phyloP scores from a whole-genome alignment of 768 basidiomycete species.

The Lactarius tabidus region DNA sequence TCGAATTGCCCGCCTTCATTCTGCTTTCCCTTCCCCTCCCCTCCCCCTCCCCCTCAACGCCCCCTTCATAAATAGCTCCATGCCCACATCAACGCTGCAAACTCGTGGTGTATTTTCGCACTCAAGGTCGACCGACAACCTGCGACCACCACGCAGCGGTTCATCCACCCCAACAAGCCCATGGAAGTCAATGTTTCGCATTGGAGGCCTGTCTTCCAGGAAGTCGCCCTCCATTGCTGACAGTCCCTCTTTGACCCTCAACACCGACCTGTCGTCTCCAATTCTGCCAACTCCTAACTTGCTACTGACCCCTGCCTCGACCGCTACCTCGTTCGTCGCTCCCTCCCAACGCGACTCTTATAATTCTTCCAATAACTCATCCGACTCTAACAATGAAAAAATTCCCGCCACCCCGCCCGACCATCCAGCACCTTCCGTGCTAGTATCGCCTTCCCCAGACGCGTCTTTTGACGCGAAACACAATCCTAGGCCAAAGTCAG shows the following conservation, averaged over 20 bases:
- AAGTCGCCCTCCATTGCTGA: conserved; percentile 41
- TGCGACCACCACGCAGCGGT: conserved; percentile 16
- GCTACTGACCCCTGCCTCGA: conserved; percentile 52
- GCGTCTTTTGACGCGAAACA: conserved; percentile 21
- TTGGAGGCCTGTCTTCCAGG: conserved; percentile 60
- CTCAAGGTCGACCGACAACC: conserved; percentile 26
- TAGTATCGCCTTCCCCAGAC: conserved; percentile 26
- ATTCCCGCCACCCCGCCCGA: conserved; percentile 24
- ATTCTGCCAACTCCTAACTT: conserved; percentile 44
- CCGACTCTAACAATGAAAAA: conserved; percentile 53
- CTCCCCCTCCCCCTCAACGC: neutral
- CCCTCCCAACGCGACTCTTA: conserved; percentile 66
- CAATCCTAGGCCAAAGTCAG: conserved; percentile 31
- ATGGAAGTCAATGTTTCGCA: conserved; percentile 76
- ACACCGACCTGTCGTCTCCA: conserved; percentile 42
- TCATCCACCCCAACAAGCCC: conserved; percentile 29
- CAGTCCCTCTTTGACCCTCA: conserved; percentile 48
- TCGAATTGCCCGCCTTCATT: neutral
- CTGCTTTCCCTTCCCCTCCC: neutral
- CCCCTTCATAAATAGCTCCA: conserved; percentile 4
- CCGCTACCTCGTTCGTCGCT: conserved; percentile 52
- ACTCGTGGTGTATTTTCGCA: conserved; percentile 17
- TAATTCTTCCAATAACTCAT: conserved; percentile 75
- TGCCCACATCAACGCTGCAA: conserved; percentile 17
- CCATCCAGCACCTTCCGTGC: conserved; percentile 25